Evolutionary conservation across 768 basidiomycete species (phyloP), one percentile per base, ranked within the genome.

Genomic region (Pleurotus platypus): DNA sequence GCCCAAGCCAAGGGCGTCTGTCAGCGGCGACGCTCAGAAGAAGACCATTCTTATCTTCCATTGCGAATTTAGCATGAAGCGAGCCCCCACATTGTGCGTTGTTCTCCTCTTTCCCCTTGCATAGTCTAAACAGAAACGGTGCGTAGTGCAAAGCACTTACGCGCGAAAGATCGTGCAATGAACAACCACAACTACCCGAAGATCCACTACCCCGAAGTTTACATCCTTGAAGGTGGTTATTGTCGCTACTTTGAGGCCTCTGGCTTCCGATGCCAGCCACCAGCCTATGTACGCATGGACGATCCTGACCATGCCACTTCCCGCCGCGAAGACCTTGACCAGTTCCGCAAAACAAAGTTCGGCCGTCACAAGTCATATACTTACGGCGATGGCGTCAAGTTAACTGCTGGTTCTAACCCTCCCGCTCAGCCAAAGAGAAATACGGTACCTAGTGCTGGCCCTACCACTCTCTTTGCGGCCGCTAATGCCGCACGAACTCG

Each of bases 191-290:
- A 84, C 16, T 99, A 99, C 69, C 97, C 97, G 3, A 89, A 83
- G 67, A 87, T 98, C 42, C 90, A 92, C 71, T 99, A 92, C 67
- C 97, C 97, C 0, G 97, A 99, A 72, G 84, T 98, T 15, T 99
- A 98, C 74, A 84, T 99, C 63, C 83, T 99, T 6, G 92, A 97
- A 73, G 97, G 97, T 38, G 97, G 97, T 11, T 99, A 98, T 71
- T 92, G 86, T 63, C 82, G 85, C 43, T 98, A 94, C 75, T 97
- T 80, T 75, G 84, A 86, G 63, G 72, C 76, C 20, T 87, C 82
- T 51, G 74, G 83, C 2, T 67, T 72, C 27, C 87, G 87, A 46
- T 98, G 96, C 74, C 77, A 89, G 47, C 95, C 93, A 0, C 75
- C 73, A 15, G 87, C 81, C 1, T 99, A 99, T 66, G 87, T 96